phyloP scores from a whole-genome alignment of 257 asterid species.

The Solanum virginianum region DNA sequence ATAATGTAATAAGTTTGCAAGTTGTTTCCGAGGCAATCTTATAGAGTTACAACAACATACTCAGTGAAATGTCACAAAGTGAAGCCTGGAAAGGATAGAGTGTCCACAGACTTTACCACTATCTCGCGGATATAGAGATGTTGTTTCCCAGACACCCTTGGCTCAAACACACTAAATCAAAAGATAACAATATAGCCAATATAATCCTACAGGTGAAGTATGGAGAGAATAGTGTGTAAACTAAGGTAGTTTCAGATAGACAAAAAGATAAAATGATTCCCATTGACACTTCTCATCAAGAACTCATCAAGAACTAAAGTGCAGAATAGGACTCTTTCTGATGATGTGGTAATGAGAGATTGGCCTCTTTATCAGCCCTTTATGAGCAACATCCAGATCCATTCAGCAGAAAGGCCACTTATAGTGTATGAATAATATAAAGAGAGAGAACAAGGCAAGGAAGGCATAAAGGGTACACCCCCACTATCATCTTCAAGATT shows the following conservation, averaged over 20 bases:
- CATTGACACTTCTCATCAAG: neutral
- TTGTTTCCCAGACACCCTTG: too few species aligned
- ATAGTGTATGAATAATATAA: neutral
- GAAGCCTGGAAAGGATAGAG: too few species aligned
- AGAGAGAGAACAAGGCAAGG: slow-evolving; percentile 9
- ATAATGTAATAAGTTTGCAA: neutral
- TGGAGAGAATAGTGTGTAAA: neutral
- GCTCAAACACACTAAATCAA: neutral
- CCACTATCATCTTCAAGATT: slow-evolving; percentile 17
- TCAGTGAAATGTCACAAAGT: too few species aligned
- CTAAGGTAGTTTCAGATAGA: neutral
- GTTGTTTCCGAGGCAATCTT: neutral
- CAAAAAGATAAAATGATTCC: neutral
- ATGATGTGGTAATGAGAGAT: neutral
- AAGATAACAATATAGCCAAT: neutral
- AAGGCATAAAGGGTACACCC: slow-evolving; percentile 19
- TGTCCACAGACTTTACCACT: too few species aligned
- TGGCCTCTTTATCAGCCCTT: neutral
- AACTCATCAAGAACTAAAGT: neutral
- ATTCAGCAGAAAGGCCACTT: neutral
- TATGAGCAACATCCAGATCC: slow-evolving; percentile 5
- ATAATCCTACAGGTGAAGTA: rapidly evolving
- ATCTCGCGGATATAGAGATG: too few species aligned
- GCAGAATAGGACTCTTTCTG: neutral
- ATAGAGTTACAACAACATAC: neutral